Evolutionary conservation across 495 filamentous ascomycete species (phyloP).

Genomic region (Tricharina praecox): DNA sequence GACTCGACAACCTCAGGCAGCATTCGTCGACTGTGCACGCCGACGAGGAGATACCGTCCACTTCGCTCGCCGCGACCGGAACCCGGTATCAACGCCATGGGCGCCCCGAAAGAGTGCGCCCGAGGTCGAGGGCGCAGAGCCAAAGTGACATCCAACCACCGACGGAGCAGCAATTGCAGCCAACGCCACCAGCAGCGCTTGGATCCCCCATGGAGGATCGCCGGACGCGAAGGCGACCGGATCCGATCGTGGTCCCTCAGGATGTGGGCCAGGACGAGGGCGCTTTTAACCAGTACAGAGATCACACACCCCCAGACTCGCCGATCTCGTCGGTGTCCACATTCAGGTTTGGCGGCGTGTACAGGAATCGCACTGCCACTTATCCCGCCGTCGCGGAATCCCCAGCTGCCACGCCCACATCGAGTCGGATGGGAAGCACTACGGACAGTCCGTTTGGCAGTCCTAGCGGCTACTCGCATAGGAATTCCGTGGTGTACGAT

Average conservation of each 20-base stretch:
- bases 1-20: constrained; percentile 87
- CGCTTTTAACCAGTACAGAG: constrained; percentile 21
- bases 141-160: constrained; percentile 22
- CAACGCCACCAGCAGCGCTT: background rate
- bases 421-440: constrained; percentile 17
- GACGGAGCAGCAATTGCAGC: constrained; percentile 13
- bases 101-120: constrained; percentile 37
- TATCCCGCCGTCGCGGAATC: constrained; percentile 17
- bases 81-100: constrained; percentile 90
- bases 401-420: constrained; percentile 22
- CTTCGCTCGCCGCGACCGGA: constrained; percentile 85
- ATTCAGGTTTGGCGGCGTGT: constrained; percentile 10
- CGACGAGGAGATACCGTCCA: constrained; percentile 87
- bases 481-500: constrained; percentile 11
- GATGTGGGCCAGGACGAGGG: constrained; percentile 8
- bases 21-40: constrained; percentile 97
- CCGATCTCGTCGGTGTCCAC: constrained; percentile 17
- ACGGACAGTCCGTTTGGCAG: constrained; percentile 22
- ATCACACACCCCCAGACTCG: constrained; percentile 25
- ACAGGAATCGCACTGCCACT: constrained; percentile 10
- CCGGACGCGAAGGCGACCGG: constrained; percentile 19
- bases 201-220: constrained; percentile 17
- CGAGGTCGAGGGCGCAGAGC: constrained; percentile 14
- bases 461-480: constrained; percentile 10
- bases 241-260: constrained; percentile 19